phyloP scores from a whole-genome alignment of 257 asterid genomes.

The Nemophila menziesii region DNA sequence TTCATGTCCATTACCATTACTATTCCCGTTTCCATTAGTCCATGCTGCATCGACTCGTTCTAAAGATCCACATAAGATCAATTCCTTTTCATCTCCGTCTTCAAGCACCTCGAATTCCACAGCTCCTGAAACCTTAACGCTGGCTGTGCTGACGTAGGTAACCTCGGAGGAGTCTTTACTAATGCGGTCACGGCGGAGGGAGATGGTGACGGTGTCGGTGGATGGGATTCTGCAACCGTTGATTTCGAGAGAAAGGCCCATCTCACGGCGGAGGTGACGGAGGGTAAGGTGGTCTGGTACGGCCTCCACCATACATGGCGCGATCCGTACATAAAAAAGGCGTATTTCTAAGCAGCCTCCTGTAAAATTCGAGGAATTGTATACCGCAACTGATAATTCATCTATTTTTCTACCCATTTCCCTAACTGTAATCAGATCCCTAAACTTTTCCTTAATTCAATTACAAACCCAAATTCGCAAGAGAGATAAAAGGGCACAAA shows the following conservation, averaged over 20 bases:
- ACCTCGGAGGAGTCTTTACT: conserved; percentile 67
- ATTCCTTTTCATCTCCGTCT: conserved; percentile 45
- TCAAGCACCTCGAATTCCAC: conserved; percentile 71
- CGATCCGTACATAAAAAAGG: conserved; percentile 52
- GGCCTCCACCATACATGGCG: conserved; percentile 39
- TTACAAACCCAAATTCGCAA: too few relatives aligned
- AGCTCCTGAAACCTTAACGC: conserved; percentile 60
- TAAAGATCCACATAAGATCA: conserved; percentile 35
- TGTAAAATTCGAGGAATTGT: conserved; percentile 34
- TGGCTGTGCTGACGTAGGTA: conserved; percentile 71
- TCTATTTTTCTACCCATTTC: conserved; percentile 30
- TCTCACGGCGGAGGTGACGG: conserved; percentile 54
- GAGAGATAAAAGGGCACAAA: too few relatives aligned
- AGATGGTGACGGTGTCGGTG: conserved; percentile 35
- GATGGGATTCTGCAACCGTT: conserved; percentile 50
- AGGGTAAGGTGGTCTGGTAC: conserved; percentile 46
- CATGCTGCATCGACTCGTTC: background rate
- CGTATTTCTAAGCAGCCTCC: conserved; percentile 63
- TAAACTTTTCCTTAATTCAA: too few relatives aligned
- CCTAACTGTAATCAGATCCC: too few relatives aligned
- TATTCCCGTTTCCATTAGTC: conserved; percentile 27
- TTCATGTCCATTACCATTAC: too few relatives aligned
- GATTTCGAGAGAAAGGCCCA: conserved; percentile 44
- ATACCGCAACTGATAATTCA: conserved; percentile 38
- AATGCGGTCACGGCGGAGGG: conserved; percentile 61